A percentile compares a stretch with the other conserved stretches of the same genome.
Conservation (phyloP, 1,284 basidiomycete genomes). For the Pseudozyma pruni region DNA sequence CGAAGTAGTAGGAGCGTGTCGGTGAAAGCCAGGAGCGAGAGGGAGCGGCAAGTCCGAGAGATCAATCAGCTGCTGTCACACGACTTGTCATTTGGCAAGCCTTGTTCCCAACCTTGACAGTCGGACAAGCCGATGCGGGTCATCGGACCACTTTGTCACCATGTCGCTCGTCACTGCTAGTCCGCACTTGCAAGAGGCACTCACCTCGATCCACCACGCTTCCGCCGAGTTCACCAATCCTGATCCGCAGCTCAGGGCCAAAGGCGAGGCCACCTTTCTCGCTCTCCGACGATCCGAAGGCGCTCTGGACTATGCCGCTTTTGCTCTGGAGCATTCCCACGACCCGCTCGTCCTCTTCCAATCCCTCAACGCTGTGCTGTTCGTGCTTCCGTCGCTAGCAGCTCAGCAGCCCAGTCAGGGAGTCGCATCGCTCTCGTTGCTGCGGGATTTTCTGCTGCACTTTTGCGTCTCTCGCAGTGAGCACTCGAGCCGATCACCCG, state of each 20-base stretch:
- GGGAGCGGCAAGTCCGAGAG: too few relatives aligned
- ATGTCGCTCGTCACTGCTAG: constrained; percentile 46
- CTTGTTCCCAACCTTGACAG: too few relatives aligned
- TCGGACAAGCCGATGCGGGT: constrained; percentile 10
- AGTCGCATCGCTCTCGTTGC: constrained; percentile 27
- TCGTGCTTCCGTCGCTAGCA: constrained; percentile 40
- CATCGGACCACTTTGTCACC: constrained; percentile 8
- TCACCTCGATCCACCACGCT: constrained; percentile 52
- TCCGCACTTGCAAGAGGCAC: constrained; percentile 48
- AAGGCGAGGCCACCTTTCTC: constrained; percentile 57
- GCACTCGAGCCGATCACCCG: constrained; percentile 20
- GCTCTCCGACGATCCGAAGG: constrained; percentile 48
- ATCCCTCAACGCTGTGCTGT: constrained; percentile 47
- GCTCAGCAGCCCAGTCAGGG: constrained; percentile 23
- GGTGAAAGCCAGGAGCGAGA: too few relatives aligned
- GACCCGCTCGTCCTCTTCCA: constrained; percentile 57
- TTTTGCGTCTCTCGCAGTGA: constrained; percentile 44
- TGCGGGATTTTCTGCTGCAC: constrained; percentile 55
- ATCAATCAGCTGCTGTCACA: too few relatives aligned
- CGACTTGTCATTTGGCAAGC: too few relatives aligned
- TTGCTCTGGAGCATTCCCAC: constrained; percentile 47
- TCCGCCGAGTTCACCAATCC: constrained; percentile 52
- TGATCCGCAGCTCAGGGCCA: constrained; percentile 44
- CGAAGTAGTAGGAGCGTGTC: too few relatives aligned
- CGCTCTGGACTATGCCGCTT: constrained; percentile 56